Evolutionary conservation across 139 green algal species (phyloP), one percentile per base, ranked within the genome.

Genomic region (Coccomyxa sp.): DNA sequence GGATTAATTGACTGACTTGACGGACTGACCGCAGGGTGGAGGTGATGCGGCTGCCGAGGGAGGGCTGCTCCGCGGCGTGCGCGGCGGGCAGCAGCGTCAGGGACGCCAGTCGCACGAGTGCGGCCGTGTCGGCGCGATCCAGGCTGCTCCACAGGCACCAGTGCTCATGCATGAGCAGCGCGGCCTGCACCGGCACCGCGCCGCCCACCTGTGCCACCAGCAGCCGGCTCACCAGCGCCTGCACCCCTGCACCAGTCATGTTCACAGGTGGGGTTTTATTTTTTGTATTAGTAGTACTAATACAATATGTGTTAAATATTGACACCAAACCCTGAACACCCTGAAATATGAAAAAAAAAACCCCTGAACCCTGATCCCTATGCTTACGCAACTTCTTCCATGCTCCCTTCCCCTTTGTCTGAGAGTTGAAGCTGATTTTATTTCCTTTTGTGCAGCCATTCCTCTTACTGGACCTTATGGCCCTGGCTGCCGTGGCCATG

Each of bases 131-230:
- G 16, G 63, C 76, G 27, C 63, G 76, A 13, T 58, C 21, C 77
- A 90, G 77, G 23, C 60, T 83, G 82, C 77, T 88, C 83, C 83
- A 88, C 58, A 91, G 38, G 45, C 85, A 27, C 60, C 78, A 67
- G 0, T 82, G 86, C n/a, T 81, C 79, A 13, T 90, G 82, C 30
- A 88, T 79, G 23, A 91, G 51, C 80, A 91, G 67, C n/a, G 86
- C 58, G 13, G 67, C 85, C 25, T 67, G 28, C 77, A 84, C 83
- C 1, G 77, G 66, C 23, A 57, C 57, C 13, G 17, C 58, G 45
- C 68, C 75, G 21, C 82, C 76, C 0, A 67, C 17, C 28, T 81
- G 57, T 12, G 30, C 13, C 17, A 83, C 76, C 67, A 77, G 76
- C 17, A 83, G 78, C 67, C 32, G 30, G 57, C 30, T 81, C 11